A percentile compares a stretch with the other conserved stretches of the same genome.
Conservation (phyloP, 2,329 filamentous ascomycete species). For the Parastagonospora avenae region DNA sequence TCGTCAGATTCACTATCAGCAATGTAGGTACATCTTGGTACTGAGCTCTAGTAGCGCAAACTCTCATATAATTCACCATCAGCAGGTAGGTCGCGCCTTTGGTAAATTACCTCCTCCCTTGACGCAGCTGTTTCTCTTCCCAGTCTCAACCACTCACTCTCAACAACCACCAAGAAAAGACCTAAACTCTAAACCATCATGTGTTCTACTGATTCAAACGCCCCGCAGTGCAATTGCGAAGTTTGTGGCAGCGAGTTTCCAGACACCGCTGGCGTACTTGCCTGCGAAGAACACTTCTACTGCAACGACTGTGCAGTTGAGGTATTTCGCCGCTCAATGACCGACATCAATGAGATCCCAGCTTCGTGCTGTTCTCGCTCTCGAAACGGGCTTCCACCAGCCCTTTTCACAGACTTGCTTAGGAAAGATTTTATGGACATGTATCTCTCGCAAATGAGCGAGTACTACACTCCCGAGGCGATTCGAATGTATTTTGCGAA, state of each 20-base stretch:
- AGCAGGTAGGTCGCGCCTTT: no score
- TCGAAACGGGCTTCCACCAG: background rate
- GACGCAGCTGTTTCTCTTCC: background rate
- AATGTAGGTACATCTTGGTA: no score
- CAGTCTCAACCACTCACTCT: background rate
- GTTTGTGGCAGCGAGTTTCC: constrained; percentile 1
- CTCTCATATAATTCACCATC: no score
- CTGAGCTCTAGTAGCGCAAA: no score
- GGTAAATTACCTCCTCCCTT: background rate
- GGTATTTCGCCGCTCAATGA: constrained; percentile 1
- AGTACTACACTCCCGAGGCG: constrained; percentile 1
- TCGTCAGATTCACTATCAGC: no score
- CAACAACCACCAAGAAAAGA: background rate
- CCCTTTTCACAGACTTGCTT: constrained; percentile 1
- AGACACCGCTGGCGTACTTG: background rate
- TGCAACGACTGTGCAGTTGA: constrained; percentile 6
- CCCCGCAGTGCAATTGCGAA: constrained; percentile 3
- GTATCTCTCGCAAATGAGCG: background rate
- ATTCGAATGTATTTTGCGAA: constrained; percentile 4
- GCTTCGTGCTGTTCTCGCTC: constrained; percentile 3
- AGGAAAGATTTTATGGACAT: background rate
- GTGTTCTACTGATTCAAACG: background rate
- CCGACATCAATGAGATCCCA: constrained; percentile 1
- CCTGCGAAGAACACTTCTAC: constrained; percentile 6
- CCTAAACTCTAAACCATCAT: background rate